A percentile compares a stretch with the other conserved stretches of the same genome.
Conservation (phyloP, 2,329 filamentous ascomycete species). For the Diaporthe humulicola region DNA sequence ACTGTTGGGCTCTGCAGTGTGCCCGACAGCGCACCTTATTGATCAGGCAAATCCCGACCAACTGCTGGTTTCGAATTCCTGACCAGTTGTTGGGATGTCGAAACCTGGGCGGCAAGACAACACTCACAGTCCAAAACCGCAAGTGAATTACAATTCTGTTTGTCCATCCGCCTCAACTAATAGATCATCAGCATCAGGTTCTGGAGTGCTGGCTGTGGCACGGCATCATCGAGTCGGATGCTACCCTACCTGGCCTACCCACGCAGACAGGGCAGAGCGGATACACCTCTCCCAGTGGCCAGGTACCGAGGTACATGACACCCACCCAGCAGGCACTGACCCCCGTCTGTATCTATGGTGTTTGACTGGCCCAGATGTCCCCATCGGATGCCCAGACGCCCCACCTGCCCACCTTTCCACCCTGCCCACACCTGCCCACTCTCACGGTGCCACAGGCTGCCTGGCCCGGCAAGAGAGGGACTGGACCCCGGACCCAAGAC, state of each 20-base stretch:
- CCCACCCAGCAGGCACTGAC: background rate
- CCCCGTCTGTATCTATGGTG: background rate
- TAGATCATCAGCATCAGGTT: background rate
- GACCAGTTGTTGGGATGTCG: background rate
- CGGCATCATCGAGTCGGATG: background rate
- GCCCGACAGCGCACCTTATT: background rate
- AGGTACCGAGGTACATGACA: background rate
- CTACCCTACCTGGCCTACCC: conserved; percentile 6
- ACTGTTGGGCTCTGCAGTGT: background rate
- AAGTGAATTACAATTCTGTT: background rate
- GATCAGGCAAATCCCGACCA: conserved; percentile 13
- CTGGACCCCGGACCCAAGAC: conserved; percentile 6
- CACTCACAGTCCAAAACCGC: background rate
- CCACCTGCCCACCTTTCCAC: conserved; percentile 18
- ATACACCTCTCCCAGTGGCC: background rate
- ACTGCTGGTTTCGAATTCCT: conserved; percentile 17
- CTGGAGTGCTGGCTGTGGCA: background rate
- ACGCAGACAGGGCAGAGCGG: no score
- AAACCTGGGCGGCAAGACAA: conserved; percentile 3
- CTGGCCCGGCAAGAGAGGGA: background rate
- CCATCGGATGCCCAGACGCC: conserved; percentile 20
- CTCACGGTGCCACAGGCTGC: background rate
- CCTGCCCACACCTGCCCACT: background rate
- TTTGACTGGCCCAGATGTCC: conserved; percentile 15
- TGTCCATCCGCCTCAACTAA: conserved; percentile 3